Conservation (phyloP, 2,329 filamentous ascomycete genomes). For the Stagonosporopsis cucurbitacearum region DNA sequence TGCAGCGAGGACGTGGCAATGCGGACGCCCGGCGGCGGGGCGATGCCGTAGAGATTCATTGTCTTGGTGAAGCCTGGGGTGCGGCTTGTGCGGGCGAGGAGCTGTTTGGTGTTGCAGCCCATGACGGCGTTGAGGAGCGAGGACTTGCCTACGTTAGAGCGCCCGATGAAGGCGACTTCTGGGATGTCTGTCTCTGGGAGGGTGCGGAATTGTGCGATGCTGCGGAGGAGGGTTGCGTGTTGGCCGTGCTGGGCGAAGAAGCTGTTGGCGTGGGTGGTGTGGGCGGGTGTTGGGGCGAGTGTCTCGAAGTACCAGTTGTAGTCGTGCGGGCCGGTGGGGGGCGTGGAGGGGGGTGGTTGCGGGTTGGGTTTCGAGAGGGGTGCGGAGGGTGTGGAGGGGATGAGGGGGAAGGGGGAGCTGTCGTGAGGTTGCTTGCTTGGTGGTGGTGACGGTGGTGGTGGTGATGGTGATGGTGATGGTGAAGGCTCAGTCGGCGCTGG, state of each 20-base stretch:
- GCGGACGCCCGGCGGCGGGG: constrained; percentile 41
- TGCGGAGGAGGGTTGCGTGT: constrained; percentile 64
- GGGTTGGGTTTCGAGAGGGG: constrained; percentile 5
- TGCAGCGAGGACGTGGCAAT: constrained; percentile 25
- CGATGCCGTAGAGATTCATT: constrained; percentile 71
- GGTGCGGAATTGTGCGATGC: constrained; percentile 64
- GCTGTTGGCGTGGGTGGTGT: constrained; percentile 51
- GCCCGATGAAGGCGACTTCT: constrained; percentile 71
- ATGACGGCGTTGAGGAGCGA: constrained; percentile 68
- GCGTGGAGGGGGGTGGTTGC: constrained; percentile 6
- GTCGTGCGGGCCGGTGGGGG: constrained; percentile 16
- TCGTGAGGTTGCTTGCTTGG: not conserved
- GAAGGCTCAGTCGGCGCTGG: not conserved
- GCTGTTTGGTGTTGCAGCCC: constrained; percentile 53
- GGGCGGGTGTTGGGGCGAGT: constrained; percentile 30
- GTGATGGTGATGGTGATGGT: not conserved
- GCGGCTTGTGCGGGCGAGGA: constrained; percentile 57
- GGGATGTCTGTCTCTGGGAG: constrained; percentile 63
- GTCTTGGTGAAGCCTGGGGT: constrained; percentile 67
- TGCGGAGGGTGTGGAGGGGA: constrained; percentile 28
- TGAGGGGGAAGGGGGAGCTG: not conserved
- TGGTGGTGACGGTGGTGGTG: not conserved
- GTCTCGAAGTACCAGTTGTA: constrained; percentile 48
- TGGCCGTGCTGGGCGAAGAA: constrained; percentile 52
- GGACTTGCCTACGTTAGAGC: constrained; percentile 74